A percentile compares a stretch with the other conserved stretches of the same genome.
phyloP scores from a whole-genome alignment of 2,329 filamentous ascomycete genomes.

The Xenoacremonium recifei region DNA sequence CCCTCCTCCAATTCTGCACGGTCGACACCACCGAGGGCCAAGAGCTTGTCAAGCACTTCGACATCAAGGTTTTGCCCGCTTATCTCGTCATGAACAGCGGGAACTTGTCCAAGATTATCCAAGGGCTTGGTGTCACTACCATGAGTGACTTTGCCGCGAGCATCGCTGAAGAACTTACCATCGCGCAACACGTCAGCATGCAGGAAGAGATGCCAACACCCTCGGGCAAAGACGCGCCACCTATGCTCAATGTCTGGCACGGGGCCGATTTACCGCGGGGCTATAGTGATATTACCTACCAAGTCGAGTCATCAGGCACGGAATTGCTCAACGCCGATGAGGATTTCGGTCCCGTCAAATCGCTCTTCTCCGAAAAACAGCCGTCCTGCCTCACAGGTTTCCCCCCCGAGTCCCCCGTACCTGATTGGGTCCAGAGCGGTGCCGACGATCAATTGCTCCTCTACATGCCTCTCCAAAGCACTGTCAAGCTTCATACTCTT shows the following conservation, averaged over 20 bases:
- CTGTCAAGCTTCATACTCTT: slow-evolving; percentile 83
- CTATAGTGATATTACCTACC: slow-evolving; percentile 79
- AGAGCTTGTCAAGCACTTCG: slow-evolving; percentile 71
- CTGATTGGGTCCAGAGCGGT: slow-evolving; percentile 94
- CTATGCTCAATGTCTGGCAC: no score
- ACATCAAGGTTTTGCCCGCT: slow-evolving; percentile 78
- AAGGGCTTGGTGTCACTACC: no score
- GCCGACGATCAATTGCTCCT: slow-evolving; percentile 96
- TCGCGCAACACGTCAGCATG: no score
- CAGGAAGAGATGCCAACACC: no score
- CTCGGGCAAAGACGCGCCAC: no score
- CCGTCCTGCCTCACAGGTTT: slow-evolving; percentile 63
- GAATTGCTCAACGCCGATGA: slow-evolving; percentile 88
- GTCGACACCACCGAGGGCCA: slow-evolving; percentile 78
- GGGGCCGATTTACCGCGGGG: slow-evolving; percentile 74
- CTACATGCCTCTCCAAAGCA: slow-evolving; percentile 84
- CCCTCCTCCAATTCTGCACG: slow-evolving; percentile 86
- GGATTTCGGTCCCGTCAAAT: slow-evolving; percentile 69
- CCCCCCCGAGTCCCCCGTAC: slow-evolving; percentile 42
- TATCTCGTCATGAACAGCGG: slow-evolving; percentile 84
- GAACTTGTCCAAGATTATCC: no score
- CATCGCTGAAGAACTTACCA: no score
- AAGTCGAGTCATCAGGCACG: slow-evolving; percentile 75
- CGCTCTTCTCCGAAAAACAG: slow-evolving; percentile 68
- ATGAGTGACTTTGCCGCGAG: no score